Conservation (phyloP, 164 flowering plant species). For the Aristolochia contorta region DNA sequence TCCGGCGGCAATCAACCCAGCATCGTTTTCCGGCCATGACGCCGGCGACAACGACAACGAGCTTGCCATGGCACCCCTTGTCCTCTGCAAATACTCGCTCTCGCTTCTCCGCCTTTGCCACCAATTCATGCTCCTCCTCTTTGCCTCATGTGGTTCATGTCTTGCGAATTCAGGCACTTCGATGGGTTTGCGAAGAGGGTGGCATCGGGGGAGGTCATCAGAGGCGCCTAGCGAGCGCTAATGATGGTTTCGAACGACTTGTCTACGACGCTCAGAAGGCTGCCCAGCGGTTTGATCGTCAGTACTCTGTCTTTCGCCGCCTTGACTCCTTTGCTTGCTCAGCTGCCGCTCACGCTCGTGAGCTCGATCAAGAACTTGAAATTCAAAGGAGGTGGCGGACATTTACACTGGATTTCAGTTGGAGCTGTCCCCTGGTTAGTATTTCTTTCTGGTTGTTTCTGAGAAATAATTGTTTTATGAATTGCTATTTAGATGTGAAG, state of each 20-base stretch:
- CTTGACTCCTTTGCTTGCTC: constrained; percentile 29
- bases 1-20: no score
- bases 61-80: constrained; percentile 32
- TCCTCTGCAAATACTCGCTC: background rate
- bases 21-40: no score
- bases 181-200: constrained; percentile 54
- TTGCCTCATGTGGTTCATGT: constrained; percentile 6
- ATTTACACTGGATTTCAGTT: constrained; percentile 49
- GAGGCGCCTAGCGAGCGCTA: constrained; percentile 71
- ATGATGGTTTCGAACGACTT: constrained; percentile 70
- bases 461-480: background rate
- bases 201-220: constrained; percentile 57
- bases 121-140: no score
- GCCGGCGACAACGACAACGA: constrained; percentile 24
- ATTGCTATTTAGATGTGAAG: no score
- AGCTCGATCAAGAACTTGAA: constrained; percentile 60
- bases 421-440: constrained; percentile 80
- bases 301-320: constrained; percentile 48
- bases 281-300: constrained; percentile 74
- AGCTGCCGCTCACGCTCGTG: constrained; percentile 51
- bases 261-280: constrained; percentile 66
- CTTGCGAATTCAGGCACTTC: constrained; percentile 35
- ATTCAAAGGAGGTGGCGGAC: constrained; percentile 47
- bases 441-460: background rate
- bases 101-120: no score